Evolutionary conservation across 1,284 basidiomycete species (phyloP), one percentile per base, ranked within the genome.

Genomic region (Mycena citricolor): DNA sequence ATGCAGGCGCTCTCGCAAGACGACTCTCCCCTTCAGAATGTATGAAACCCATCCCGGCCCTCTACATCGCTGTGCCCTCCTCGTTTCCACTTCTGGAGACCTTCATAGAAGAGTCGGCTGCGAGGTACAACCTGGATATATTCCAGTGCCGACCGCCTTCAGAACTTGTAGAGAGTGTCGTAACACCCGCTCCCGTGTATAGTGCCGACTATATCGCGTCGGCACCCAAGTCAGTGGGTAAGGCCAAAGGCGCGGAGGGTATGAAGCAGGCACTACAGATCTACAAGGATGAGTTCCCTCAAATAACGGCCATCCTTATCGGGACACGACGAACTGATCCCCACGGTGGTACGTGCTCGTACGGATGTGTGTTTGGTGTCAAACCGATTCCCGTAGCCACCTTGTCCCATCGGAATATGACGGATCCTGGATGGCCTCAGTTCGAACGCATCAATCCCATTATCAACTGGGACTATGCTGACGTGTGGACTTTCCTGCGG

Each of bases 371-470:
- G 37, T 14, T 39, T 16, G 51, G 13, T 50, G 29, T 36, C 51
- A 37, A 37, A 17, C 29, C 30, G 39, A 16, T 32, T 23, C 19
- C 22, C 51, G 26, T 60, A 88, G 86, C 77, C 7, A 81, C 70
- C 23, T 76, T 95, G 32, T 74, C 80, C 0, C 77, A 81, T 52
- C 76, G 83, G 35, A 86, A 86, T 53, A 84, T 79, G 55, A 95
- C 92, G 5, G 94, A 97, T 64, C 67, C 77, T 0, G 86, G 77
- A 40, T 99, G 95, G 95, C 94, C 95, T 4, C 62, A 68, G 4
- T 91, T 95, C 48, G 86, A 94, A 60, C 82, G 95, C 16, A 82
- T 99, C 21, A 95, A 99, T 62, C 95, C 97, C 0, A 90, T 99
- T 56, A 87, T 99, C 38, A 86, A 97, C 61, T 99, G 95, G 95